Percentiles rank a stretch among this genome's conserved stretches.
These are phyloP conservation scores for Moesziomyces sp. DNA, from an alignment of 1,284 basidiomycete genomes.

Conservation along the genomic window DNA sequence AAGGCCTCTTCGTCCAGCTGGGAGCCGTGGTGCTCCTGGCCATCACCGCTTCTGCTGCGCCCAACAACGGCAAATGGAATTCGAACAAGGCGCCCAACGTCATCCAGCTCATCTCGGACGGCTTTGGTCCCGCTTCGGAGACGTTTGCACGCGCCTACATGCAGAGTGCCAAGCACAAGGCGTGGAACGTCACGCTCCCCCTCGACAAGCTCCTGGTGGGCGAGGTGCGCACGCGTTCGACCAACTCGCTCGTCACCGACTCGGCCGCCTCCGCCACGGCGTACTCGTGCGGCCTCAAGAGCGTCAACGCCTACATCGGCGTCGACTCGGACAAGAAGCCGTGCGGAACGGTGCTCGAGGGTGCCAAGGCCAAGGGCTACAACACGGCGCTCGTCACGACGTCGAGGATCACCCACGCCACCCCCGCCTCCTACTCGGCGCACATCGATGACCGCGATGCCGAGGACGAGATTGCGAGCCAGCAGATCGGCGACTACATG, in stretches of 20 bases:
- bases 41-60: constrained; percentile 27
- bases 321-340: constrained; percentile 65
- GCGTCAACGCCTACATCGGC: constrained; percentile 65
- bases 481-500: constrained; percentile 62
- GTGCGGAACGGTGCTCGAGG: constrained; percentile 67
- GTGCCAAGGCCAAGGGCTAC: constrained; percentile 64
- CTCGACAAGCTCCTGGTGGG: constrained; percentile 65
- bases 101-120: constrained; percentile 62
- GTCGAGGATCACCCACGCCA: constrained; percentile 66
- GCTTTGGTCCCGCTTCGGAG: constrained; percentile 67
- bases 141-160: constrained; percentile 63
- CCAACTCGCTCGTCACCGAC: constrained; percentile 67
- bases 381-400: constrained; percentile 65
- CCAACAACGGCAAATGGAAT: constrained; percentile 33
- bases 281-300: constrained; percentile 64
- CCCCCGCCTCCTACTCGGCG: constrained; percentile 62
- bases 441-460: constrained; percentile 66
- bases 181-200: constrained; percentile 54
- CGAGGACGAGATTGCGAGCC: constrained; percentile 64
- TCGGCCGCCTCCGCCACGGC: constrained; percentile 67
- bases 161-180: constrained; percentile 44
- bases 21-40: constrained; percentile 41
- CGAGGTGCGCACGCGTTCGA: constrained; percentile 62
- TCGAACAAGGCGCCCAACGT: constrained; percentile 41
- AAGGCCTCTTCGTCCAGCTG: constrained; percentile 34